Percentiles rank a stretch among this genome's conserved stretches.
These are phyloP conservation scores for Patellaria atrata DNA, from an alignment of 495 filamentous ascomycete genomes.

Conservation along the genomic window DNA sequence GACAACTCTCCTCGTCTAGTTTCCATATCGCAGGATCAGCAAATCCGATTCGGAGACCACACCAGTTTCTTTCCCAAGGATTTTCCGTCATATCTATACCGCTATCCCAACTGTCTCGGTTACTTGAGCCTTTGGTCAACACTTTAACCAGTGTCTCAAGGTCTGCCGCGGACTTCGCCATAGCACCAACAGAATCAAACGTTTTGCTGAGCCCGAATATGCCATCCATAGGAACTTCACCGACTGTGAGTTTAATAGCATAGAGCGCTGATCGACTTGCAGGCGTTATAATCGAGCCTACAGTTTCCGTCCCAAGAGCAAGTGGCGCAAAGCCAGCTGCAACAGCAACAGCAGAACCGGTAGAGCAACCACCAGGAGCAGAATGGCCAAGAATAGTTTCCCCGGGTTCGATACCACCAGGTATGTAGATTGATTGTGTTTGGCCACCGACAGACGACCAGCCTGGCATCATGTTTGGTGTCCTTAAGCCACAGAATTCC, in stretches of 20 bases:
- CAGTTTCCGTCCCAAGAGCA: slow-evolving; percentile 22
- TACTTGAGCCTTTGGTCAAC: no score
- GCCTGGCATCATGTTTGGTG: slow-evolving; percentile 19
- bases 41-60: slow-evolving; percentile 13
- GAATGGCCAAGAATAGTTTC: slow-evolving; percentile 18
- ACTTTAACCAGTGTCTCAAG: slow-evolving; percentile 21
- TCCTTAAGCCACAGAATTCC: slow-evolving; percentile 24
- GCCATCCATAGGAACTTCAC: slow-evolving; percentile 19
- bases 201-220: slow-evolving; percentile 19
- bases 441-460: slow-evolving; percentile 26
- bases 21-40: slow-evolving; percentile 19
- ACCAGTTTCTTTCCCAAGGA: slow-evolving; percentile 19
- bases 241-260: slow-evolving; percentile 22
- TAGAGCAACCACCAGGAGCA: slow-evolving; percentile 15
- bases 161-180: slow-evolving; percentile 25
- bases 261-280: slow-evolving; percentile 24
- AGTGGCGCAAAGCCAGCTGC: slow-evolving; percentile 24
- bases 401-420: slow-evolving; percentile 16
- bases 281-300: slow-evolving; percentile 22
- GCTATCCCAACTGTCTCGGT: no score
- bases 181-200: slow-evolving; percentile 22
- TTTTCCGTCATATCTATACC: no score
- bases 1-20: slow-evolving; percentile 14
- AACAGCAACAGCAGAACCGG: slow-evolving; percentile 21
- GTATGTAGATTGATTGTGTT: slow-evolving; percentile 23